A percentile compares a stretch with the other conserved stretches of the same genome.
These are phyloP conservation scores for Penicillium sp. DNA, from an alignment of 2,329 filamentous ascomycete species.

Conservation along the genomic window DNA sequence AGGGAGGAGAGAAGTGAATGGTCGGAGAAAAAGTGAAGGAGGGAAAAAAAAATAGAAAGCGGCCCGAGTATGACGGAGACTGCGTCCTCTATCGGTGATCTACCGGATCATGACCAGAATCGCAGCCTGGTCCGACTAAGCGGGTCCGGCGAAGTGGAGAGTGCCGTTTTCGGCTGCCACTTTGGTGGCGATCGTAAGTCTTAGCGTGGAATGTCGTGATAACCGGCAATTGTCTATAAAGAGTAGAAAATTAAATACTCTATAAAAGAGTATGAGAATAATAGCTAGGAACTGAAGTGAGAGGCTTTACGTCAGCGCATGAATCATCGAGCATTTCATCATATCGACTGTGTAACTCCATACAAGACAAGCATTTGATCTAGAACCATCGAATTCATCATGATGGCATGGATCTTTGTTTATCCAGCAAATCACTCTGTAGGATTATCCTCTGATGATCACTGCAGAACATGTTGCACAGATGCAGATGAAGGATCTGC, in stretches of 20 bases:
- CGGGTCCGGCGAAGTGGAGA: slow-evolving; percentile 30
- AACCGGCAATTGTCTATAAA: no score
- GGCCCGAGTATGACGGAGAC: slow-evolving; percentile 20
- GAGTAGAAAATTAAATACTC: slow-evolving; percentile 4
- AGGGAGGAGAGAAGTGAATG: slow-evolving; percentile 1
- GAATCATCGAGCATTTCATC: neutral
- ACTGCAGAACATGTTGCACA: no score
- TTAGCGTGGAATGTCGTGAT: slow-evolving; percentile 12
- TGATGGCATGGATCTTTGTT: no score
- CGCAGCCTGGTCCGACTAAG: slow-evolving; percentile 42
- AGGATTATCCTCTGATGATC: no score
- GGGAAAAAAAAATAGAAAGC: slow-evolving; percentile 13
- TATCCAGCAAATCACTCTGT: no score
- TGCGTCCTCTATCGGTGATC: slow-evolving; percentile 26
- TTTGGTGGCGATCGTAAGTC: slow-evolving; percentile 17
- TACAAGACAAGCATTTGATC: no score
- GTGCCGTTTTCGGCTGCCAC: slow-evolving; percentile 33
- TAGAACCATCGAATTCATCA: no score
- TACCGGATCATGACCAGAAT: slow-evolving; percentile 38
- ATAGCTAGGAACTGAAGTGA: no score
- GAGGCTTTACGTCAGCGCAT: slow-evolving; percentile 10
- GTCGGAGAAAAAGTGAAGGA: slow-evolving; percentile 2
- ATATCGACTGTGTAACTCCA: no score
- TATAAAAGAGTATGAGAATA: neutral
- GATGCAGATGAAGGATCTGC: no score